Evolutionary conservation across 176 grass and related monocot species (phyloP).

Genomic region (Zoysia pacifica): DNA sequence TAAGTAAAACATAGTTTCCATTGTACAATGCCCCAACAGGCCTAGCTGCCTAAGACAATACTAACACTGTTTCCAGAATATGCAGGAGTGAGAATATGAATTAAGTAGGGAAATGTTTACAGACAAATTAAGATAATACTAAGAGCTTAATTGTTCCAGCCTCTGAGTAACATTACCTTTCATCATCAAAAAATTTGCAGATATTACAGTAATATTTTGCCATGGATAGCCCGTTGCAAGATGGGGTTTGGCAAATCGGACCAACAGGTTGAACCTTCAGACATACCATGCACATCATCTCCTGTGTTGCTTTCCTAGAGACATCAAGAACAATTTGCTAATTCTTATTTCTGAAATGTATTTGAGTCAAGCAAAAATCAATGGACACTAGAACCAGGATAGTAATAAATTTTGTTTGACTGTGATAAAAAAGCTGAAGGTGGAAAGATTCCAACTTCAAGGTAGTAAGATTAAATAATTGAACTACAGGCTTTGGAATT

Average conservation of each 20-base stretch:
- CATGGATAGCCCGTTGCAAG: slow-evolving; percentile 74
- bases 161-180: slow-evolving; percentile 63
- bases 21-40: slow-evolving; percentile 17
- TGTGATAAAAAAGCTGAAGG: neutral
- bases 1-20: neutral
- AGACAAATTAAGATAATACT: neutral
- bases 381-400: neutral
- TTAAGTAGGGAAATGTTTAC: neutral
- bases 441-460: slow-evolving; percentile 18
- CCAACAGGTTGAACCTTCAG: slow-evolving; percentile 88
- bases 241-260: slow-evolving; percentile 73
- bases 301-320: slow-evolving; percentile 84
- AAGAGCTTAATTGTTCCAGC: slow-evolving; percentile 18
- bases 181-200: slow-evolving; percentile 99
- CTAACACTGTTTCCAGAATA: neutral
- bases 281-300: slow-evolving; percentile 99
- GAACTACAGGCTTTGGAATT: slow-evolving; percentile 20
- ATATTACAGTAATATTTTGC: slow-evolving; percentile 97
- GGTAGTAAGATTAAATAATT: slow-evolving; percentile 24
- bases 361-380: slow-evolving; percentile 23
- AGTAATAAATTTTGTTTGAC: slow-evolving; percentile 1
- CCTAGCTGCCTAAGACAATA: neutral
- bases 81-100: neutral
- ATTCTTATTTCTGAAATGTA: slow-evolving; percentile 29
- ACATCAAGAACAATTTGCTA: slow-evolving; percentile 16